phyloP scores from a whole-genome alignment of 305 asterid genomes.

The Fraxinus latifolia region DNA sequence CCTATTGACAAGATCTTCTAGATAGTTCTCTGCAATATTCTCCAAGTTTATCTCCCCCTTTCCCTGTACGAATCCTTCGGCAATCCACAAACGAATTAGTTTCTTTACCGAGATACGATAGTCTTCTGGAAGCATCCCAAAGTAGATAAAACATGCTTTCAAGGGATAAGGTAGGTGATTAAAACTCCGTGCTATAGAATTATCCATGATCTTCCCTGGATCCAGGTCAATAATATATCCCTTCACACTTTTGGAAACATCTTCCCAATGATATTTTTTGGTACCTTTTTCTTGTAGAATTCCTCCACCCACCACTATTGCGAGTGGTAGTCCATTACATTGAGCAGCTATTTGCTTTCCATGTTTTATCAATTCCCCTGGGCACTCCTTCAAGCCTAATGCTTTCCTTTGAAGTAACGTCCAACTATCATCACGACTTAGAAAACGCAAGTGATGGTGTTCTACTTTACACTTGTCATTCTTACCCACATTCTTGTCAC shows the following conservation, averaged over 20 bases:
- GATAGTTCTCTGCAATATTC: slow-evolving; percentile 46
- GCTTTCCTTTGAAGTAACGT: slow-evolving; percentile 45
- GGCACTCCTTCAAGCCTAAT: slow-evolving; percentile 37
- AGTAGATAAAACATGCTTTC: slow-evolving; percentile 55
- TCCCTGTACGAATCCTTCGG: slow-evolving; percentile 58
- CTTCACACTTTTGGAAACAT: slow-evolving; percentile 42
- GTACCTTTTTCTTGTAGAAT: slow-evolving; percentile 40
- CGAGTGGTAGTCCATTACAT: slow-evolving; percentile 53
- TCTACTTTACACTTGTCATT: slow-evolving; percentile 30
- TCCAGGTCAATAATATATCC: slow-evolving; percentile 36
- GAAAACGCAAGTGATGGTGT: slow-evolving; percentile 39
- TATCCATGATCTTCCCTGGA: slow-evolving; percentile 29
- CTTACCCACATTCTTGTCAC: slow-evolving; percentile 33
- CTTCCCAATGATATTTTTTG: slow-evolving; percentile 33
- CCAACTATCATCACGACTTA: slow-evolving; percentile 39
- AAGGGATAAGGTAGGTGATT: slow-evolving; percentile 44
- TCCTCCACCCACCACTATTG: slow-evolving; percentile 60
- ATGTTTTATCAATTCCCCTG: slow-evolving; percentile 29
- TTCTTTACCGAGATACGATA: slow-evolving; percentile 50
- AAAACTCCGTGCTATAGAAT: slow-evolving; percentile 44
- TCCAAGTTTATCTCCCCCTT: slow-evolving; percentile 41
- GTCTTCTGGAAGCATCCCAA: slow-evolving; percentile 58
- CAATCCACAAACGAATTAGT: slow-evolving; percentile 56
- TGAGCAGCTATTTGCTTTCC: slow-evolving; percentile 36
- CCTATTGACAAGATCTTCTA: slow-evolving; percentile 56